phyloP scores from a whole-genome alignment of 225 moss, liverwort and hornwort species.

The Thuidium tamariscinum region DNA sequence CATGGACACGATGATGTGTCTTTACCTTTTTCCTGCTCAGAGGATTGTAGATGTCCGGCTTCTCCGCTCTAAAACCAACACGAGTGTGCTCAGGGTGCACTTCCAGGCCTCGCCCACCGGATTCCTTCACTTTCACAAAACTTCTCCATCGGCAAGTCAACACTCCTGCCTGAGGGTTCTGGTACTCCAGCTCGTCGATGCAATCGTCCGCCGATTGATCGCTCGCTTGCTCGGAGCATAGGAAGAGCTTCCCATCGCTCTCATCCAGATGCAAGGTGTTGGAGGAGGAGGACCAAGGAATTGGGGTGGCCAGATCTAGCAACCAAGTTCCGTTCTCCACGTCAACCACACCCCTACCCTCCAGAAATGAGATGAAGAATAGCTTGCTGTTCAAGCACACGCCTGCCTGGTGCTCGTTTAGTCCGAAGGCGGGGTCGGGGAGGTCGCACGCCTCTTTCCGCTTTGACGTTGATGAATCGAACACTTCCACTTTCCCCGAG shows the following conservation, averaged over 20 bases:
- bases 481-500: not conserved
- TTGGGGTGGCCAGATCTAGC: not conserved
- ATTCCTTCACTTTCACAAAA: not conserved
- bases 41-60: not conserved
- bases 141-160: not conserved
- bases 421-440: not conserved
- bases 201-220: not conserved
- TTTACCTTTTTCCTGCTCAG: not conserved
- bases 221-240: not conserved
- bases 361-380: not conserved
- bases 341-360: not conserved
- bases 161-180: not conserved
- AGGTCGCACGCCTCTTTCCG: not conserved
- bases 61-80: not conserved
- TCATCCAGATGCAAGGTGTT: not conserved
- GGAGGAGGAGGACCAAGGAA: not conserved
- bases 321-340: not conserved
- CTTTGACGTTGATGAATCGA: not conserved
- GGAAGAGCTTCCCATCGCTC: not conserved
- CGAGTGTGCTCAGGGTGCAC: not conserved
- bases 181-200: not conserved
- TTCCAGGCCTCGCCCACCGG: not conserved
- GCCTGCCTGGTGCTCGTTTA: constrained; percentile 2
- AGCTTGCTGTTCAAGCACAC: not conserved
- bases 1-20: not conserved